Conservation (phyloP, 768 basidiomycete species). For the Cystobasidium onofrii region DNA sequence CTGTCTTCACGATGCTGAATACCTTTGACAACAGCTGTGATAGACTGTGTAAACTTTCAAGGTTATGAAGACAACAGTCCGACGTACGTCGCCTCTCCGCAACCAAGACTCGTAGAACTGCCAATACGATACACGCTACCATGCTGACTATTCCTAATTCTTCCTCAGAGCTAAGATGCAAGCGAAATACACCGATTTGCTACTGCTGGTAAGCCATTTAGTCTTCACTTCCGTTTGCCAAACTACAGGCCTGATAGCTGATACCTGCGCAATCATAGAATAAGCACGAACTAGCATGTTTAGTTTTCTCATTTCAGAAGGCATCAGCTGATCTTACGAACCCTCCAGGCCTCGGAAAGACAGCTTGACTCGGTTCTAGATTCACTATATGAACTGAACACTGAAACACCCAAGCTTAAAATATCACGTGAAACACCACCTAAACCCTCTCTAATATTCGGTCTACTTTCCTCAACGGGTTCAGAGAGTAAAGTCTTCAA, state of each 20-base stretch:
- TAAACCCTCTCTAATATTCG: slow-evolving; percentile 72
- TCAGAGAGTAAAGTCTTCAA: slow-evolving; percentile 31
- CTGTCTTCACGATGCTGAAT: too few species aligned
- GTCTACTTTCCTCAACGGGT: slow-evolving; percentile 50
- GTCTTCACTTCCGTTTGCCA: too few species aligned
- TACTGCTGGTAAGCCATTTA: slow-evolving; percentile 56
- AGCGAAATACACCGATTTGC: slow-evolving; percentile 86
- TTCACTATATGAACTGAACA: slow-evolving; percentile 80
- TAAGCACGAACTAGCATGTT: slow-evolving; percentile 71
- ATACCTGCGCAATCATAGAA: slow-evolving; percentile 60
- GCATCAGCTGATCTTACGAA: not conserved
- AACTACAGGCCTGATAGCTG: not conserved
- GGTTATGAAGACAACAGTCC: slow-evolving; percentile 74
- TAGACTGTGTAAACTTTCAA: slow-evolving; percentile 61
- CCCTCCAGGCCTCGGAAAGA: slow-evolving; percentile 53
- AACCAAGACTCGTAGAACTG: slow-evolving; percentile 41
- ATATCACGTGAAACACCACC: slow-evolving; percentile 54
- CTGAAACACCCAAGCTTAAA: slow-evolving; percentile 78
- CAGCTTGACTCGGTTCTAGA: slow-evolving; percentile 74
- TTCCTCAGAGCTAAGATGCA: slow-evolving; percentile 39
- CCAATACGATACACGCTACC: too few species aligned
- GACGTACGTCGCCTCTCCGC: slow-evolving; percentile 42
- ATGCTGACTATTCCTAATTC: too few species aligned
- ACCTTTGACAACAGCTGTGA: slow-evolving; percentile 17
- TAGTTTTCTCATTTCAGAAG: not conserved